These are phyloP conservation scores for Rhododendron ovatum DNA, from an alignment of 148 eudicot species.

Conservation along the genomic window DNA sequence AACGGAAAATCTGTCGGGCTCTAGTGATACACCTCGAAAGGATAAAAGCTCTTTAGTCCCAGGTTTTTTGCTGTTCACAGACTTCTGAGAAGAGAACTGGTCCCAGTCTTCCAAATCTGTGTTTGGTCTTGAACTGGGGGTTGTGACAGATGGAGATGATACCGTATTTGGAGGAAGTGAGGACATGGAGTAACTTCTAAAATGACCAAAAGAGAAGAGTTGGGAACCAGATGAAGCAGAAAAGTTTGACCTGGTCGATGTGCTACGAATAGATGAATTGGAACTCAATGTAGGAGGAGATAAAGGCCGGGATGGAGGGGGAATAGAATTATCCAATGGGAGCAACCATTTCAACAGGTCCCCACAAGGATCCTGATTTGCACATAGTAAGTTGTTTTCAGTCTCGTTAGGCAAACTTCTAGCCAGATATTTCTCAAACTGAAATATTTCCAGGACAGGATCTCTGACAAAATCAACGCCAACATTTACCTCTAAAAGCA, in stretches of 20 bases:
- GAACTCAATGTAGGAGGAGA: constrained; percentile 67
- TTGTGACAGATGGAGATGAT: constrained; percentile 46
- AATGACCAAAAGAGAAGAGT: constrained; percentile 78
- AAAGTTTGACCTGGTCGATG: constrained; percentile 46
- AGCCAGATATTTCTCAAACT: constrained; percentile 77
- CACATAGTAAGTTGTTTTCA: constrained; percentile 21
- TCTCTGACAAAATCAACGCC: constrained; percentile 68
- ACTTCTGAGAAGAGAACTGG: constrained; percentile 56
- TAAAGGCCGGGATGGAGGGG: constrained; percentile 47
- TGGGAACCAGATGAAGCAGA: constrained; percentile 76
- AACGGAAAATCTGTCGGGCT: constrained; percentile 91
- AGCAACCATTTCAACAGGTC: constrained; percentile 91
- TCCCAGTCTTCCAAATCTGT: constrained; percentile 83
- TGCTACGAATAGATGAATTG: constrained; percentile 33
- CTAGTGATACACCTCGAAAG: constrained; percentile 86
- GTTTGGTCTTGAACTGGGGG: constrained; percentile 41
- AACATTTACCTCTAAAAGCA: constrained; percentile 89
- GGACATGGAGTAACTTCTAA: constrained; percentile 98
- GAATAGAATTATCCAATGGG: constrained; percentile 74
- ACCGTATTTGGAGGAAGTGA: constrained; percentile 64
- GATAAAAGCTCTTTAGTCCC: constrained; percentile 73
- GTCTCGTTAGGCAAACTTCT: constrained; percentile 30
- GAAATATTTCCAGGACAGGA: constrained; percentile 86
- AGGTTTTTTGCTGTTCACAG: constrained; percentile 42
- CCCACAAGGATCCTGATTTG: constrained; percentile 54